Conservation (phyloP, 768 basidiomycete genomes). For the Amanita jacksonii region DNA sequence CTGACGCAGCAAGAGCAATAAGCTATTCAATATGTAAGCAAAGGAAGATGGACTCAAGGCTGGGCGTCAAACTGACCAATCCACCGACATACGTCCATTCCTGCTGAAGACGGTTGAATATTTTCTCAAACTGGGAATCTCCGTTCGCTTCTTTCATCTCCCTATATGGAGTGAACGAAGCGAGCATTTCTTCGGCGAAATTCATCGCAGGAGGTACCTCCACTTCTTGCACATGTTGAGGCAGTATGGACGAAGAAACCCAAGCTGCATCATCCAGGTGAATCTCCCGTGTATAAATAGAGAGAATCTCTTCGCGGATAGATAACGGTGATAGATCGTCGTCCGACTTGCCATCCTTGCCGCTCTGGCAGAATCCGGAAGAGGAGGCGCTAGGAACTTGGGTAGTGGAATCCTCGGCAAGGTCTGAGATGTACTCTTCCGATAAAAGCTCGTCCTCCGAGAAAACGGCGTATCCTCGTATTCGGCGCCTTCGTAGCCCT, state of each 20-base stretch:
- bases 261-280: slow-evolving; percentile 13
- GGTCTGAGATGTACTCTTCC: slow-evolving; percentile 15
- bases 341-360: no score
- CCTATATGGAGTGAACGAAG: slow-evolving; percentile 45
- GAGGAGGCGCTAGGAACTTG: no score
- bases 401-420: background rate
- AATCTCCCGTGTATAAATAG: background rate
- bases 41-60: background rate
- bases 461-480: slow-evolving; percentile 30
- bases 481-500: slow-evolving; percentile 18
- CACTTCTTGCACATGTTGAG: slow-evolving; percentile 13
- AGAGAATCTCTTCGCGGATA: background rate
- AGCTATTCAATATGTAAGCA: slow-evolving; percentile 28
- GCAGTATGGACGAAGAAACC: slow-evolving; percentile 28
- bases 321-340: background rate
- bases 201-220: slow-evolving; percentile 13
- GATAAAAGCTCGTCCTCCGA: slow-evolving; percentile 30
- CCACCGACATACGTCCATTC: slow-evolving; percentile 67
- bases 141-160: slow-evolving; percentile 38
- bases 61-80: slow-evolving; percentile 43
- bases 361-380: no score
- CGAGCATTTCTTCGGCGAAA: slow-evolving; percentile 29
- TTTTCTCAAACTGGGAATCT: slow-evolving; percentile 41
- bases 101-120: slow-evolving; percentile 36
- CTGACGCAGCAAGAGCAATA: slow-evolving; percentile 50